A percentile compares a stretch with the other conserved stretches of the same genome.
Evolutionary conservation across 2,329 filamentous ascomycete genomes (phyloP).

Genomic region (Emmonsiellopsis sp.): DNA sequence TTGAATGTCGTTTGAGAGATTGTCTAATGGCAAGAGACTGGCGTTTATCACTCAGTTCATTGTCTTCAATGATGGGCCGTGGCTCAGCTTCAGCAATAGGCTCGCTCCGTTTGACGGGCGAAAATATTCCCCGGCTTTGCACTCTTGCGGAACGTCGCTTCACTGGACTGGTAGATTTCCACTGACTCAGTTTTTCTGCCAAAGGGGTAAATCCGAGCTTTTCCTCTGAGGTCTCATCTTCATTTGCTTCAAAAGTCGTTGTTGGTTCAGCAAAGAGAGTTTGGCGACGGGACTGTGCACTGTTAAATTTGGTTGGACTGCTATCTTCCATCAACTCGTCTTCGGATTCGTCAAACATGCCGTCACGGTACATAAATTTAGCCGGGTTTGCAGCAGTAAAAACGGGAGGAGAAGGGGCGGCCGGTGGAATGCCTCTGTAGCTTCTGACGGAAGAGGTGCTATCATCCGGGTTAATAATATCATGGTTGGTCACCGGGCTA

Average conservation of each 20-base stretch:
- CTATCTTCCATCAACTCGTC: constrained; percentile 16
- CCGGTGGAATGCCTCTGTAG: constrained; percentile 11
- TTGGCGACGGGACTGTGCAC: not conserved
- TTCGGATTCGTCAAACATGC: constrained; percentile 17
- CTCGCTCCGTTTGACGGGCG: constrained; percentile 8
- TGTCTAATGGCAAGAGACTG: constrained; percentile 5
- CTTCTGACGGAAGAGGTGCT: constrained; percentile 6
- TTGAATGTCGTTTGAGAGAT: constrained; percentile 12
- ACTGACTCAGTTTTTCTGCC: constrained; percentile 51
- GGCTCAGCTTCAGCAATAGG: not conserved
- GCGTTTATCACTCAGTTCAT: constrained; percentile 1
- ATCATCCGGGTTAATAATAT: constrained; percentile 12
- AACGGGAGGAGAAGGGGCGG: constrained; percentile 15
- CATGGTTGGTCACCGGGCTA: constrained; percentile 13
- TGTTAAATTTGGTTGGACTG: constrained; percentile 7
- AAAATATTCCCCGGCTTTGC: constrained; percentile 26
- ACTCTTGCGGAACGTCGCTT: constrained; percentile 19
- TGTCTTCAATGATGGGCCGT: not conserved
- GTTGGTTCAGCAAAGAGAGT: constrained; percentile 10
- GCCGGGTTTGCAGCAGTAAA: constrained; percentile 4
- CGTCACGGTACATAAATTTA: constrained; percentile 13
- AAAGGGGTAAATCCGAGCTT: constrained; percentile 54
- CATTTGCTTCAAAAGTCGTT: not conserved
- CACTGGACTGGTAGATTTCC: constrained; percentile 53
- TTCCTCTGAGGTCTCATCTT: constrained; percentile 2